A percentile compares a stretch with the other conserved stretches of the same genome.
Evolutionary conservation across 2,329 filamentous ascomycete genomes (phyloP).

Genomic region (Colletotrichum cordylinicola): DNA sequence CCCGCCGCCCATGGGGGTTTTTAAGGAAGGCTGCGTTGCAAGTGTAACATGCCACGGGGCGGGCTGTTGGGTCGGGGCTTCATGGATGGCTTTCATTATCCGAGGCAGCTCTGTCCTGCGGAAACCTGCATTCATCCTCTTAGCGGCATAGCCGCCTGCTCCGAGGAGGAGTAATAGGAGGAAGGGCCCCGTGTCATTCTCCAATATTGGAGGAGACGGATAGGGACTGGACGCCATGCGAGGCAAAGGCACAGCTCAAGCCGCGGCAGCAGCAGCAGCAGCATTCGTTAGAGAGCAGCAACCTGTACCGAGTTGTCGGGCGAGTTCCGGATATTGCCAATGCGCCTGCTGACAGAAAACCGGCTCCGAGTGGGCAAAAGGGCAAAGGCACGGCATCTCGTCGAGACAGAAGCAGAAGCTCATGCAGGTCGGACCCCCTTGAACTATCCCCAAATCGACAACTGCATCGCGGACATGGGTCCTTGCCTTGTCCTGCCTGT

Average conservation of each 20-base stretch:
- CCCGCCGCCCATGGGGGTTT: not conserved
- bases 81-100: not conserved
- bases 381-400: not conserved
- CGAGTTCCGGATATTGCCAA: constrained; percentile 13
- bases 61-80: not conserved
- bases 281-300: not conserved
- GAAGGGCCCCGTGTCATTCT: not conserved
- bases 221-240: not conserved
- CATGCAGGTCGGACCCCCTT: not conserved
- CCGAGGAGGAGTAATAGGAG: too few relatives aligned
- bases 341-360: not conserved
- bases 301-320: constrained; percentile 15
- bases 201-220: not conserved
- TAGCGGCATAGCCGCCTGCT: not conserved
- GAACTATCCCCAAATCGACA: constrained; percentile 20
- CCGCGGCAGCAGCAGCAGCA: not conserved
- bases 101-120: not conserved
- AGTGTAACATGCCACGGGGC: not conserved
- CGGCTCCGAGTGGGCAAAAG: constrained; percentile 2
- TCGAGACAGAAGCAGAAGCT: constrained; percentile 4
- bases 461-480: constrained; percentile 15
- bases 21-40: not conserved
- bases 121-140: not conserved
- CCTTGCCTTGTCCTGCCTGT: not conserved
- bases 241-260: not conserved